phyloP scores from a whole-genome alignment of 805 yeast genomes.

The Ogataea pilisensis region DNA sequence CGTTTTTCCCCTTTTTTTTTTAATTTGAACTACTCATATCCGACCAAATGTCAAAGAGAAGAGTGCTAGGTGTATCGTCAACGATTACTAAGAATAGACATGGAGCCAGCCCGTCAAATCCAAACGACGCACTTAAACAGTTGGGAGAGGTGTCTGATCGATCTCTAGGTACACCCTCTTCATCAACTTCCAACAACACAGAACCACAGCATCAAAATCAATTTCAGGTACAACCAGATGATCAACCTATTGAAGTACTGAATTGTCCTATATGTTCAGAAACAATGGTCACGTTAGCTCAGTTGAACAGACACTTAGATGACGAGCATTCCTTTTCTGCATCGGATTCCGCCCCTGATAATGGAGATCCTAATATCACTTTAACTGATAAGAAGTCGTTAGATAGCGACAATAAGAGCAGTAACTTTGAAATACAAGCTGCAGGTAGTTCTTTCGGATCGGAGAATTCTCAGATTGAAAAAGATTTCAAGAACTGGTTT shows the following conservation, averaged over 20 bases:
- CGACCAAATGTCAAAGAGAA: slow-evolving; percentile 5
- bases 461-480: slow-evolving; percentile 22
- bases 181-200: background rate
- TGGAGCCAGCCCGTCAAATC: background rate
- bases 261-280: slow-evolving; percentile 72
- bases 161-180: background rate
- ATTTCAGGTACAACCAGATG: background rate
- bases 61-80: slow-evolving; percentile 1
- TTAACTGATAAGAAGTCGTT: no score
- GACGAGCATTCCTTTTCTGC: slow-evolving; percentile 46
- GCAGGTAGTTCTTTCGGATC: background rate
- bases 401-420: no score
- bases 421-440: background rate
- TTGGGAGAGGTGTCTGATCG: no score
- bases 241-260: slow-evolving; percentile 2
- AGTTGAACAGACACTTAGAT: slow-evolving; percentile 69
- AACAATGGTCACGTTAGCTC: slow-evolving; percentile 47
- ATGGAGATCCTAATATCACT: no score
- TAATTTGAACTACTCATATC: no score
- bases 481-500: slow-evolving; percentile 41
- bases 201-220: background rate
- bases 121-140: no score
- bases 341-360: background rate
- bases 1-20: no score
- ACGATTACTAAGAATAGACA: background rate